Evolutionary conservation across 164 flowering plant species (phyloP).

Genomic region (Nelumbo lutea): DNA sequence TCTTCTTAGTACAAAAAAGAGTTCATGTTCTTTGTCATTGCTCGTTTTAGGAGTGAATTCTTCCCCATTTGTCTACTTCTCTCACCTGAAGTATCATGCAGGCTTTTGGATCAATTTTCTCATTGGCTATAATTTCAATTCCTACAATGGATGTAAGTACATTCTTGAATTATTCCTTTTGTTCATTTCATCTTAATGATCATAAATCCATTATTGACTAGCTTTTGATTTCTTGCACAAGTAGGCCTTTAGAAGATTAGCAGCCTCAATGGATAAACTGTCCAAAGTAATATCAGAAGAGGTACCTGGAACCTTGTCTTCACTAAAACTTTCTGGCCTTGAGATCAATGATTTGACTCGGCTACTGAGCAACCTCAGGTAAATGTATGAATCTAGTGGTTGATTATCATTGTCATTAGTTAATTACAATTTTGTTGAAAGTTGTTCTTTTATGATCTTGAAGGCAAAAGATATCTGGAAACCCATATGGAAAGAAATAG

Average conservation of each 20-base stretch:
- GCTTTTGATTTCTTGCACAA: neutral
- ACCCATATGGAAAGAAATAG: slow-evolving; percentile 10
- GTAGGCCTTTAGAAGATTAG: slow-evolving; percentile 24
- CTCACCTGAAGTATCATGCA: slow-evolving; percentile 12
- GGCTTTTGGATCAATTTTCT: slow-evolving; percentile 26
- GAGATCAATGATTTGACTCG: slow-evolving; percentile 31
- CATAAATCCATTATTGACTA: neutral
- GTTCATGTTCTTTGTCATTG: neutral
- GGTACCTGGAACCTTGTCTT: slow-evolving; percentile 29
- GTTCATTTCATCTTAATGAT: neutral
- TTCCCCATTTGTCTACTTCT: neutral
- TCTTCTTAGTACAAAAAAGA: neutral
- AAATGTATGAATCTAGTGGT: neutral
- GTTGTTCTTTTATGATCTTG: slow-evolving; percentile 13
- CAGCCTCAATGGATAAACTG: slow-evolving; percentile 21
- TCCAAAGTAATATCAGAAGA: slow-evolving; percentile 31
- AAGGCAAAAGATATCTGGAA: slow-evolving; percentile 30
- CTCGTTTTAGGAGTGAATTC: neutral
- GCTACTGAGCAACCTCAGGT: slow-evolving; percentile 25
- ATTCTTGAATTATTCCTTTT: neutral
- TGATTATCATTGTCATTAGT: neutral
- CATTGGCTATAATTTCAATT: slow-evolving; percentile 22
- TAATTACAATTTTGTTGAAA: neutral
- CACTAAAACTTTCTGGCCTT: slow-evolving; percentile 28
- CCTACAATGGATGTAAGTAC: slow-evolving; percentile 22